phyloP scores from a whole-genome alignment of 2,329 filamentous ascomycete species.

The Dactylellina parvicollis region DNA sequence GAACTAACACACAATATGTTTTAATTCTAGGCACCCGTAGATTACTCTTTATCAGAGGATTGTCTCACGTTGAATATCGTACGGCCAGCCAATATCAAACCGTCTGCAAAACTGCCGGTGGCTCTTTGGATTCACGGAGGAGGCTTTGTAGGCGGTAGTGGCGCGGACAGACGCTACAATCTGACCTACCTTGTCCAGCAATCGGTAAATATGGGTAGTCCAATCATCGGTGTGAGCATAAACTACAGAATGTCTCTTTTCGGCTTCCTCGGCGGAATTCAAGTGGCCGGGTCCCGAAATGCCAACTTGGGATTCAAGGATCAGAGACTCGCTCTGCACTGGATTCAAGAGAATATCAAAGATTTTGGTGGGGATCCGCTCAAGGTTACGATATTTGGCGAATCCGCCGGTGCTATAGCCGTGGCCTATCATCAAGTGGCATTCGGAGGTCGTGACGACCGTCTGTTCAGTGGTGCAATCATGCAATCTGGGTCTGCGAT shows the following conservation, averaged over 20 bases:
- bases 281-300: conserved; percentile 62
- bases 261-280: conserved; percentile 66
- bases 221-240: conserved; percentile 67
- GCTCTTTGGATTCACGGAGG: conserved; percentile 62
- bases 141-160: conserved; percentile 66
- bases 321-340: conserved; percentile 69
- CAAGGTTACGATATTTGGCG: conserved; percentile 73
- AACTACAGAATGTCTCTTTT: conserved; percentile 67
- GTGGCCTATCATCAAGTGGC: conserved; percentile 67
- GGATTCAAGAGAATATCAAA: conserved; percentile 70
- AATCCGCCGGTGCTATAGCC: conserved; percentile 67
- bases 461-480: conserved; percentile 68
- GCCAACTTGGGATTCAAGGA: conserved; percentile 74
- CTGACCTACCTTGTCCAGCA: conserved; percentile 69
- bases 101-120: conserved; percentile 57
- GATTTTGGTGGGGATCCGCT: conserved; percentile 70
- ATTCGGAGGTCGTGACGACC: conserved; percentile 67
- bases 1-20: too few species aligned
- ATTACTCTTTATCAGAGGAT: conserved; percentile 56
- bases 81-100: conserved; percentile 53
- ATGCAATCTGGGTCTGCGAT: conserved; percentile 64
- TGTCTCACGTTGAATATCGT: conserved; percentile 60
- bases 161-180: conserved; percentile 70
- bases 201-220: conserved; percentile 66
- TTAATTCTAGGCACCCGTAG: conserved; percentile 4